Conservation (phyloP, 805 yeast genomes). For the Myxozyma mucilagina region DNA sequence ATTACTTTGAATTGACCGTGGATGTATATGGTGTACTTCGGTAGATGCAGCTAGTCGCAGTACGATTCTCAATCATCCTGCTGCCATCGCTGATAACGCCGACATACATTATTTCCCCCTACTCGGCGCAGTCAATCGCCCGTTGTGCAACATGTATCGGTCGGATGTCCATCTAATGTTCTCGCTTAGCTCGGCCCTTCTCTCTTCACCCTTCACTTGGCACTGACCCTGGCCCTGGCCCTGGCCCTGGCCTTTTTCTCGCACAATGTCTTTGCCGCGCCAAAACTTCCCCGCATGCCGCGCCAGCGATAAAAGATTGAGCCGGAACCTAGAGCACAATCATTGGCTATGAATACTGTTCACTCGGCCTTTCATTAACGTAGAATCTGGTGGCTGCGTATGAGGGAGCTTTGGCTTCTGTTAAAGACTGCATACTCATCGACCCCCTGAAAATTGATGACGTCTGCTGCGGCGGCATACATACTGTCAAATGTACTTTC, state of each 20-base stretch:
- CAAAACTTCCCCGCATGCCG: not conserved
- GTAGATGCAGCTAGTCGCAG: too few relatives aligned
- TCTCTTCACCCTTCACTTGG: too few relatives aligned
- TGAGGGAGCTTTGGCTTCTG: not conserved
- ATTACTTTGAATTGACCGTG: too few relatives aligned
- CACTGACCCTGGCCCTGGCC: not conserved
- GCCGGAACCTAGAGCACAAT: not conserved
- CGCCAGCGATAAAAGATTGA: not conserved
- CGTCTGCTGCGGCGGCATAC: constrained; percentile 5
- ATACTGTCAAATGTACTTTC: not conserved
- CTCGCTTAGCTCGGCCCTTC: too few relatives aligned
- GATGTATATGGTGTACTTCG: too few relatives aligned
- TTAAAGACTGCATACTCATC: not conserved
- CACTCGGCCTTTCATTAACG: not conserved
- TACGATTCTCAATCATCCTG: too few relatives aligned
- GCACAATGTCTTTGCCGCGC: too few relatives aligned
- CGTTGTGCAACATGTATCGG: too few relatives aligned
- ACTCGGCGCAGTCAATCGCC: too few relatives aligned
- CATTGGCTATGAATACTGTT: not conserved
- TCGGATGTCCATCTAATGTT: too few relatives aligned
- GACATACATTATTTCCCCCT: too few relatives aligned
- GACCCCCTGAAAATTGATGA: not conserved
- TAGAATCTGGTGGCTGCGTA: not conserved
- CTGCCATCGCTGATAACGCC: too few relatives aligned
- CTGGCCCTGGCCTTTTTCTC: not conserved